Conservation (phyloP, 2,329 filamentous ascomycete genomes). For the Fusarium neocosmosporiellum region DNA sequence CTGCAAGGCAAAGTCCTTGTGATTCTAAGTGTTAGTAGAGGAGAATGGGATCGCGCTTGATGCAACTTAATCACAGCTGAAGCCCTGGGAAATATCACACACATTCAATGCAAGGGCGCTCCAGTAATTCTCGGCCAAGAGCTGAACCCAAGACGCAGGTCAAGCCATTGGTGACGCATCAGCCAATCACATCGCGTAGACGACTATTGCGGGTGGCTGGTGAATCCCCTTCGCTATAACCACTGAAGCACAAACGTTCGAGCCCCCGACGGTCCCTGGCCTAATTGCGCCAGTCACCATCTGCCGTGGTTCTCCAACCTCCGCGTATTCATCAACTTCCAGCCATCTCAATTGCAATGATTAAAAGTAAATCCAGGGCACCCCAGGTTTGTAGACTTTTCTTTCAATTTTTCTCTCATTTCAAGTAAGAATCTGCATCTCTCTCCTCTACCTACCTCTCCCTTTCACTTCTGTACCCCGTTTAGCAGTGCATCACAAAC, state of each 20-base stretch:
- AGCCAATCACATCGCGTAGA: conserved; percentile 18
- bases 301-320: conserved; percentile 36
- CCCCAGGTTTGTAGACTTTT: conserved; percentile 11
- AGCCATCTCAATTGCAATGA: conserved; percentile 43
- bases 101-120: not conserved
- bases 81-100: not conserved
- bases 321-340: conserved; percentile 36
- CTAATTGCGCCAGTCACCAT: not conserved
- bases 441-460: not conserved
- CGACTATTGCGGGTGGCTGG: conserved; percentile 23
- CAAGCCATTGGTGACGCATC: not conserved
- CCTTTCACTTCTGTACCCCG: not conserved
- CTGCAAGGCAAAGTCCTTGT: not conserved
- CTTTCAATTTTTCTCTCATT: conserved; percentile 16
- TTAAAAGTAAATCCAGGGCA: conserved; percentile 38
- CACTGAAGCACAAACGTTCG: conserved; percentile 11
- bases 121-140: conserved; percentile 3
- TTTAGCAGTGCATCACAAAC: conserved; percentile 21
- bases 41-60: not conserved
- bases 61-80: not conserved
- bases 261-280: conserved; percentile 2
- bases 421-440: conserved; percentile 25
- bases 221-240: conserved; percentile 16
- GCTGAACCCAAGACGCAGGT: conserved; percentile 6
- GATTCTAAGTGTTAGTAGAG: not conserved